These are phyloP conservation scores for Saccharomyces jurei DNA, from an alignment of 805 yeast genomes.

Conservation along the genomic window DNA sequence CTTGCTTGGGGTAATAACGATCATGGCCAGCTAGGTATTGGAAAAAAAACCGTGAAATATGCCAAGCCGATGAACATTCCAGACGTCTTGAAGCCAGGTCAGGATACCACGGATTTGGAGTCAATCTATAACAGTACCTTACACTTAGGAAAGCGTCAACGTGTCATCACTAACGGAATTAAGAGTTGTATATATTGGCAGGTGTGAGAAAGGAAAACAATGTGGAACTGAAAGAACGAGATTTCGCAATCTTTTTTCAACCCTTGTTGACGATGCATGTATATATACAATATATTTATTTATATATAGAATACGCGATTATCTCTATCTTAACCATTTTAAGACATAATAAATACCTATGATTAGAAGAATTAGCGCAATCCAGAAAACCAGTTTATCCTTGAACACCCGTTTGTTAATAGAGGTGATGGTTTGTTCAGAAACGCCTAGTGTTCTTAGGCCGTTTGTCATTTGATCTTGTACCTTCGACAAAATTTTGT, in stretches of 20 bases:
- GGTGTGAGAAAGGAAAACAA: constrained; percentile 3
- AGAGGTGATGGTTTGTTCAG: constrained; percentile 70
- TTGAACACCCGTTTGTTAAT: constrained; percentile 76
- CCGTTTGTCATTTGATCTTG: constrained; percentile 56
- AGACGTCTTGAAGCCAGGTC: constrained; percentile 47
- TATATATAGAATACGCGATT: background rate
- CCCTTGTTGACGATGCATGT: background rate
- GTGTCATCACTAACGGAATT: constrained; percentile 51
- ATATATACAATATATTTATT: background rate
- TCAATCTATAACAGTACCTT: background rate
- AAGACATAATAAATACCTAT: constrained; percentile 58
- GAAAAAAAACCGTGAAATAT: constrained; percentile 50
- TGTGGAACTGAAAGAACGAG: background rate
- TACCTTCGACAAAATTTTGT: constrained; percentile 56
- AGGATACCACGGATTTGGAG: constrained; percentile 4
- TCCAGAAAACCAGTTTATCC: constrained; percentile 82
- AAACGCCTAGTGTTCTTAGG: constrained; percentile 76
- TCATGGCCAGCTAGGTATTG: constrained; percentile 77
- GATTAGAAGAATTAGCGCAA: constrained; percentile 55
- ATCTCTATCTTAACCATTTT: constrained; percentile 47
- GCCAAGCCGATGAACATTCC: constrained; percentile 50
- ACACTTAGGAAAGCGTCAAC: constrained; percentile 36
- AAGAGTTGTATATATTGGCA: constrained; percentile 59
- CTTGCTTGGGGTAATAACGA: constrained; percentile 80
- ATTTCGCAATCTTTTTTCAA: background rate